Evolutionary conservation across 371 early-diverging fungal species (phyloP), one percentile per base, ranked within the genome.

Genomic region (Encephalitozoon cuniculi): DNA sequence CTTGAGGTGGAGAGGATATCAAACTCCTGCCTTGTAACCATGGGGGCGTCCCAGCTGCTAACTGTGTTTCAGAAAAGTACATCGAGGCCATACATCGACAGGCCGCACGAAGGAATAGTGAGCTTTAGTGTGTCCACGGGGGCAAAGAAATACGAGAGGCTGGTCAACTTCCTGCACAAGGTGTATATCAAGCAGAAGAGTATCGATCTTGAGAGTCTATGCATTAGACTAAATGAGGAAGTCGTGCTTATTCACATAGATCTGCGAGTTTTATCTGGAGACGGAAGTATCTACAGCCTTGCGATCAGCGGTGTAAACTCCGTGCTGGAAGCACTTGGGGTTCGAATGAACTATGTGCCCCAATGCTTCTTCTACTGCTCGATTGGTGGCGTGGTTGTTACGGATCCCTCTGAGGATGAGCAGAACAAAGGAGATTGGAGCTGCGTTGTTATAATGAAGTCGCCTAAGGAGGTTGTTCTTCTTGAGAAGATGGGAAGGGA

Each of bases 361-460:
- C 12, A 28, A 12, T 74, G 74, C 44, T 74, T 54, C 40, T 74
- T 41, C 28, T 74, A 66, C 54, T 34, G 65, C 7, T 53, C 41
- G 2, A 43, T 74, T 21, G 53, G 37, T 15, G 34, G 25, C 34
- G 21, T 34, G 6, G n/a, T 74, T 43, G 11, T 74, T 25, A 65
- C 66, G 25, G 74, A 74, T 40, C 74, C 74, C 0, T 66, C 44
- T 25, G 68, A 66, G 11, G 23, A 44, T 54, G 74, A 74, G 37
- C 49, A 65, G 3, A 26, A 44, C 25, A 55, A 51, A 1, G 54
- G 32, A 54, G 74, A 74, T 11, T 65, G 66, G 68, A 41, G 25
- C 4, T 67, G 51, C 26, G 15, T 65, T 30, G 41, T 74, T 6
- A 67, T 66, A 4, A 37, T 37, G 21, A 67, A 54, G 44, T 67